Conservation (phyloP, 306 rosid species). For the Luffa aegyptiaca region DNA sequence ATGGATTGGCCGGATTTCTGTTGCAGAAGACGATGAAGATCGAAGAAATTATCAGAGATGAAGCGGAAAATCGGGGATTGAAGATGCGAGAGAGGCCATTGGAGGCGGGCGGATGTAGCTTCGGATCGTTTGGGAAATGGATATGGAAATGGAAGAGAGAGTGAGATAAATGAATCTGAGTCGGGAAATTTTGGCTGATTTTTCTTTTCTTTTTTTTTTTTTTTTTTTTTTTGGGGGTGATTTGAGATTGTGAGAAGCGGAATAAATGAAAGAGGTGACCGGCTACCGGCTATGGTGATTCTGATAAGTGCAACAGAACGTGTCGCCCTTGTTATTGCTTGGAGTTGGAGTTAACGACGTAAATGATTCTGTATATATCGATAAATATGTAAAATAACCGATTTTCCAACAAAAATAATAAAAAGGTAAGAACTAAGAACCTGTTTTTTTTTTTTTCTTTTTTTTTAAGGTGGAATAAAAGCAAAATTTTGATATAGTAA, state of each 20-base stretch:
- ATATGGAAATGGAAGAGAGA: not conserved
- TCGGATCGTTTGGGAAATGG: not conserved
- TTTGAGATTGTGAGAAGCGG: not conserved
- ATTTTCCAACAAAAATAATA: not conserved
- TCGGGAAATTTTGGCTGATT: not conserved
- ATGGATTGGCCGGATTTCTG: slow-evolving; percentile 6
- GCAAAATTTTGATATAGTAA: too few species aligned
- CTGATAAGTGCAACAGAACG: not conserved
- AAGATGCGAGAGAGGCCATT: not conserved
- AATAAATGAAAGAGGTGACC: slow-evolving; percentile 5
- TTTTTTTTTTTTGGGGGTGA: not conserved
- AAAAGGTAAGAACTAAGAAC: too few species aligned
- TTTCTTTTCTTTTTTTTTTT: not conserved
- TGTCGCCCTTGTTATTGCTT: not conserved
- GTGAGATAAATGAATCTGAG: slow-evolving; percentile 1
- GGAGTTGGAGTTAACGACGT: not conserved
- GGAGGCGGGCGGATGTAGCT: not conserved
- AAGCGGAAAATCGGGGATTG: not conserved
- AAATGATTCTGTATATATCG: not conserved
- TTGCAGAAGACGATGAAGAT: not conserved
- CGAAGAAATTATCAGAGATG: not conserved
- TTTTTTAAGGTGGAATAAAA: too few species aligned
- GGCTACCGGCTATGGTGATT: not conserved
- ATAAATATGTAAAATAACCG: not conserved
- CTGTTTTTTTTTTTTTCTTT: too few species aligned